Evolutionary conservation across 441 rosid genomes (phyloP).

Genomic region (Gossypium laxum): DNA sequence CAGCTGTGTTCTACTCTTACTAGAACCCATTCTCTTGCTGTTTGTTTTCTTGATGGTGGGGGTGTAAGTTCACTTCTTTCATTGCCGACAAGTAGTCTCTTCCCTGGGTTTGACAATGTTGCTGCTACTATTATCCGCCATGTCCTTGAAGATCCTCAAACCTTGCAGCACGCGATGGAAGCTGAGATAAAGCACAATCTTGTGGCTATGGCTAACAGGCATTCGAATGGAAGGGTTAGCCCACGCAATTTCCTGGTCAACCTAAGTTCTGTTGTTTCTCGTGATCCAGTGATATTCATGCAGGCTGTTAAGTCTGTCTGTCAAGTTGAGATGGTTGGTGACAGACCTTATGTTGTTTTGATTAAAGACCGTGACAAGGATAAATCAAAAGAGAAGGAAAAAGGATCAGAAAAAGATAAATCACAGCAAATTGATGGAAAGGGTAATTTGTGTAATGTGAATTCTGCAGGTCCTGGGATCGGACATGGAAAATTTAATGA

Average conservation of each 20-base stretch:
- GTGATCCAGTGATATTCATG: slow-evolving; percentile 80
- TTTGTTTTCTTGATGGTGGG: slow-evolving; percentile 76
- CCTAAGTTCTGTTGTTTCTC: slow-evolving; percentile 69
- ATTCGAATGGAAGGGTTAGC: slow-evolving; percentile 72
- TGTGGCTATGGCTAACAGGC: slow-evolving; percentile 74
- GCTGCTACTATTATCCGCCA: slow-evolving; percentile 87
- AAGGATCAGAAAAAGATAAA: slow-evolving; percentile 56
- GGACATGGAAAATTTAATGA: slow-evolving; percentile 43
- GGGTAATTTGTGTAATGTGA: slow-evolving; percentile 34
- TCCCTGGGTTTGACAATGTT: slow-evolving; percentile 85
- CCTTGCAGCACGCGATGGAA: slow-evolving; percentile 98
- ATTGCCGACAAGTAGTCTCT: slow-evolving; percentile 75
- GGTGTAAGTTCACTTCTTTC: slow-evolving; percentile 73
- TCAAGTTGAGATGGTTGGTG: slow-evolving; percentile 94
- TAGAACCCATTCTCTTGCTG: slow-evolving; percentile 66
- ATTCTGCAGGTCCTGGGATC: slow-evolving; percentile 30
- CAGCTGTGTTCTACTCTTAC: slow-evolving; percentile 90
- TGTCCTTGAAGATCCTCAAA: slow-evolving; percentile 93
- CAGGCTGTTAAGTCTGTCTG: slow-evolving; percentile 76
- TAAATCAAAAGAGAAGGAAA: slow-evolving; percentile 63
- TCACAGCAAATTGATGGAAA: slow-evolving; percentile 50
- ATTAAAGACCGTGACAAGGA: slow-evolving; percentile 85
- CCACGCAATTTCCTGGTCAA: slow-evolving; percentile 69
- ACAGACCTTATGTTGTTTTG: slow-evolving; percentile 77
- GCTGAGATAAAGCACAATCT: slow-evolving; percentile 85